Conservation (phyloP, 2,329 filamentous ascomycete species). For the Pseudogymnoascus sp. region DNA sequence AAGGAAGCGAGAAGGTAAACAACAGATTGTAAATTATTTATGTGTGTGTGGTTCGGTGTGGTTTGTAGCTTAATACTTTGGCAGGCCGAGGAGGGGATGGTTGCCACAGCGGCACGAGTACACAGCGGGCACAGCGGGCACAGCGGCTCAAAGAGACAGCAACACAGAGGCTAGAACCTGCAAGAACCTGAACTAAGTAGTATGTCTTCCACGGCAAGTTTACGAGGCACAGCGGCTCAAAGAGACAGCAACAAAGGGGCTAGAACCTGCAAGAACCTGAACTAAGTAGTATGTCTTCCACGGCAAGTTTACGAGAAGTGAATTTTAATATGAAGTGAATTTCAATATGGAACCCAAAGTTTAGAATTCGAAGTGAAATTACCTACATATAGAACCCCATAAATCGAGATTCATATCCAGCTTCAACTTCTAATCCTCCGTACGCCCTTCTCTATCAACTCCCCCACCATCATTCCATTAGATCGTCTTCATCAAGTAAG, state of each 20-base stretch:
- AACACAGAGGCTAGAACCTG: neutral
- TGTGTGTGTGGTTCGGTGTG: neutral
- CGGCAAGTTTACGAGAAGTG: too few relatives aligned
- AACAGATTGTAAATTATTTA: neutral
- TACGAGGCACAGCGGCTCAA: too few relatives aligned
- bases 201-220: too few relatives aligned
- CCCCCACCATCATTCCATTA: neutral
- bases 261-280: neutral
- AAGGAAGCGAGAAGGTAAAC: neutral
- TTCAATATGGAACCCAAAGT: neutral
- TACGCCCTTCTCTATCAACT: neutral
- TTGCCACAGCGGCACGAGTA: neutral
- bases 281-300: neutral
- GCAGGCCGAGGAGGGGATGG: neutral
- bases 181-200: neutral
- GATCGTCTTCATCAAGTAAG: neutral
- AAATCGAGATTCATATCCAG: neutral
- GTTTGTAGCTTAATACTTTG: neutral
- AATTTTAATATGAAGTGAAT: too few relatives aligned
- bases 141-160: too few relatives aligned
- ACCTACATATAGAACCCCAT: neutral
- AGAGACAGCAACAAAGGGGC: too few relatives aligned
- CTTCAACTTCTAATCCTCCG: neutral
- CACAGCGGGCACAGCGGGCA: too few relatives aligned
- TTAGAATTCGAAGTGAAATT: neutral